Evolutionary conservation across 306 rosid species (phyloP), one percentile per base, ranked within the genome.

Genomic region (Cicer yamashitae): DNA sequence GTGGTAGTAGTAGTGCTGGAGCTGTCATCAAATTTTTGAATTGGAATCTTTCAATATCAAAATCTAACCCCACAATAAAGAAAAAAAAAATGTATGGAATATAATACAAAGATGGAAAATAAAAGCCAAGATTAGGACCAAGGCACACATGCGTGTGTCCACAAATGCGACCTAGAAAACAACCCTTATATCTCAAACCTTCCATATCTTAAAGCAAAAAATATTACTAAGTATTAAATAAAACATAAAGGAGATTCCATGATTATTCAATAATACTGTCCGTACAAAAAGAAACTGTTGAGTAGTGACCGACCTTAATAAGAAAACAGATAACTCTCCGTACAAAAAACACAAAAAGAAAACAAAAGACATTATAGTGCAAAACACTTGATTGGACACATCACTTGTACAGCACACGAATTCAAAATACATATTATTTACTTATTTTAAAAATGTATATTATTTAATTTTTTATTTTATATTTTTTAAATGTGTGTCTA

Each of bases 11-110:
- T 82, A 88, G 82, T 82, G 83, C 65, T 76, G 91, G 81, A 83
- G 88, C 90, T 82, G 86, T 91, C 93, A 91, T 89, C 87, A 87
- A 84, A 84, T 84, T 87, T 85, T 89, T 89, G 93, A 87, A 90
- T 78, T 80, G 81, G 83, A 72, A 83, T 76, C 79, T 60, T 67
- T 71, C 50, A 46, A 61, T 67, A 60, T 11, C 52, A 15, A 69
- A 41, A 18, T 41, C 38, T 54, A 8, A 47, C 34, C n/a, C 14
- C 50, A 22, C 18, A 18, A 62, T 37, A 34, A 47, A 57, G 34
- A 10, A 18, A 61, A 18, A 13, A 13, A 46, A 45, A 11, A 57
- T 37, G 10, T 48, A 64, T 57, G 34, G 34, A 25, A 70, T 17
- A 25, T 46, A 38, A 22, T 48, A 62, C 45, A 68, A 12, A 56